Evolutionary conservation across 768 basidiomycete genomes (phyloP).

Genomic region (Panaeolus papilionaceus): DNA sequence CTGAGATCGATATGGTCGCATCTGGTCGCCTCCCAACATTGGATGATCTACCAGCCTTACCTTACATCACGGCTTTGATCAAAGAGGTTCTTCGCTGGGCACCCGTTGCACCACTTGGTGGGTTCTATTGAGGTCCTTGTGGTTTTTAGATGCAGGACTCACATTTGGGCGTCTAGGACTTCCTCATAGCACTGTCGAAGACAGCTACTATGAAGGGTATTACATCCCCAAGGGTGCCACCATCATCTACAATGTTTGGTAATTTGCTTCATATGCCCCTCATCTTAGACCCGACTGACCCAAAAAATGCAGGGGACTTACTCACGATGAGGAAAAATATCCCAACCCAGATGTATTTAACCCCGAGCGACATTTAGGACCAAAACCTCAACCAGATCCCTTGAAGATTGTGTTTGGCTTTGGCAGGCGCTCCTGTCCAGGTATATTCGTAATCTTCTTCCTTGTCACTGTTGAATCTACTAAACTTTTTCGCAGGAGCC

Average conservation of each 20-base stretch:
- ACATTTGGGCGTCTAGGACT: conserved; percentile 30
- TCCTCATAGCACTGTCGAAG: conserved; percentile 10
- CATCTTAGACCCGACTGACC: neutral
- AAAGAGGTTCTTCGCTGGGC: conserved; percentile 47
- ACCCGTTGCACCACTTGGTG: conserved; percentile 38
- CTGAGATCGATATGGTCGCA: conserved; percentile 44
- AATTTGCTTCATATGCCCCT: neutral
- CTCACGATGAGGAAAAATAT: conserved; percentile 43
- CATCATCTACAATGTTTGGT: conserved; percentile 18
- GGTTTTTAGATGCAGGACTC: too few relatives aligned
- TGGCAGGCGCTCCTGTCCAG: conserved; percentile 41
- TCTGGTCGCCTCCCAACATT: conserved; percentile 38
- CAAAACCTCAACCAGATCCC: conserved; percentile 38
- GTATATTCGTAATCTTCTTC: conserved; percentile 18
- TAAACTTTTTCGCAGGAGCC: conserved; percentile 24
- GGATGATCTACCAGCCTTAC: conserved; percentile 39
- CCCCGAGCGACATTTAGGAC: conserved; percentile 38
- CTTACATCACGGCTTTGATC: conserved; percentile 43
- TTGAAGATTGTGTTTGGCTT: conserved; percentile 42
- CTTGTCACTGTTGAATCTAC: neutral
- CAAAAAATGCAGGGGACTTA: conserved; percentile 30
- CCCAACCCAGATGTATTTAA: conserved; percentile 43
- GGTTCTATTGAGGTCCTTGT: neutral
- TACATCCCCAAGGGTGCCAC: conserved; percentile 20
- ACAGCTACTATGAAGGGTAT: conserved; percentile 15